Base-by-base conservation (phyloP, 1,284 basidiomycete species). In the Veloboletus limbatus region DNA sequence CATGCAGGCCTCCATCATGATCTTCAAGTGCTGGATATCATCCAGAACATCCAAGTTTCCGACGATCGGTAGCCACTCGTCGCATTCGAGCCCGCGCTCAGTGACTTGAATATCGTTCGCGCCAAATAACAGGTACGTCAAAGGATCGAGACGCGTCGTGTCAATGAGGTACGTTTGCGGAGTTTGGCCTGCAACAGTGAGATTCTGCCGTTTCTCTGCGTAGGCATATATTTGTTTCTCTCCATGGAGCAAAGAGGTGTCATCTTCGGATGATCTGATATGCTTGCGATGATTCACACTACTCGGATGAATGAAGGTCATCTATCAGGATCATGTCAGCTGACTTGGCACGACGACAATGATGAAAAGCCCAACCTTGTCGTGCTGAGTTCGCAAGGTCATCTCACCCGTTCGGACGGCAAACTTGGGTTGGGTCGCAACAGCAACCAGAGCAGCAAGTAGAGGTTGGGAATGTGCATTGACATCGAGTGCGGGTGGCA, bases 71-170 rank as follows among this genome's bases (percentile, higher is more conserved):
- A 97, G 72, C 95, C 95, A 98, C 36, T 81, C 81, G 60, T 98
- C 95, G 63, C 92, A 95, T 61, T 89, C 84, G 24, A 94, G 67
- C 3, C 90, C 89, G 14, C 79, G 75, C 34, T 79, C 75, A 1
- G 78, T 80, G 36, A 85, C 78, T 47, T 79, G 69, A 33, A 94
- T 77, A 45, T 86, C 78, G 65, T 90, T 84, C 1, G 93, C 92
- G 11, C 95, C 95, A 56, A 98, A 97, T 9, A 98, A 76, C 70
- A 97, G 81, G 65, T 94, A 97, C 1, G 88, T 88, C 74, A 97
- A 76, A 8, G 90, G 89, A 66, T 97, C 94, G 26, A 97, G 71
- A 27, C 87, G 83, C 2, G 92, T 93, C n/a, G 88, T 91, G 22
- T 77, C 82, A 37, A 94, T 78, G 27, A 97, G 72, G 66, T 79